These are phyloP conservation scores for Aspergillus unguis DNA, from an alignment of 2,329 filamentous ascomycete genomes.

Conservation along the genomic window DNA sequence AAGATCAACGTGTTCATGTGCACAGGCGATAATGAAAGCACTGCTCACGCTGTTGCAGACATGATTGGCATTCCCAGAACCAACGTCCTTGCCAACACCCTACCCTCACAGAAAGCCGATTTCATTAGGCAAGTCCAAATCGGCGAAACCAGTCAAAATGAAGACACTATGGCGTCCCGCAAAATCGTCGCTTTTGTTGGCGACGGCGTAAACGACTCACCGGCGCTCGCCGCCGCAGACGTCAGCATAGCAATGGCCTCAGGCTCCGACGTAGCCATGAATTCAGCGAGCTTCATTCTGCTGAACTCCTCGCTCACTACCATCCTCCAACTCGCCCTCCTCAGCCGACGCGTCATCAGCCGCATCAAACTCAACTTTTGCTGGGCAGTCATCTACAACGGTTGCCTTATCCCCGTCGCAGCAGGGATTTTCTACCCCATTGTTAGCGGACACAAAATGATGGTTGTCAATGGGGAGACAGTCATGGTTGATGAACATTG, in stretches of 20 bases:
- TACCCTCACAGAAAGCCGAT: constrained; percentile 71
- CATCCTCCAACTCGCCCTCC: constrained; percentile 68
- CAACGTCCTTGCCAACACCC: constrained; percentile 82
- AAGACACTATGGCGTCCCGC: constrained; percentile 26
- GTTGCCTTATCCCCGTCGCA: constrained; percentile 72
- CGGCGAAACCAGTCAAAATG: constrained; percentile 8
- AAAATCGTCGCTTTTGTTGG: constrained; percentile 77
- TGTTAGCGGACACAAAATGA: constrained; percentile 37
- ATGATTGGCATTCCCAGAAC: constrained; percentile 68
- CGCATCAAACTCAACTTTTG: constrained; percentile 80
- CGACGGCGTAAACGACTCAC: constrained; percentile 83
- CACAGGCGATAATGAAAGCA: constrained; percentile 85
- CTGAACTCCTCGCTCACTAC: constrained; percentile 67
- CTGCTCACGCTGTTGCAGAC: constrained; percentile 72
- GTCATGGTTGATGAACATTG: constrained; percentile 39
- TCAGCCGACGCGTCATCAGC: constrained; percentile 69
- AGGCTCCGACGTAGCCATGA: constrained; percentile 78
- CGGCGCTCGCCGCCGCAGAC: constrained; percentile 74
- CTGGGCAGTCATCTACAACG: constrained; percentile 82
- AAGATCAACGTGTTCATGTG: constrained; percentile 85
- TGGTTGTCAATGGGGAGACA: constrained; percentile 29
- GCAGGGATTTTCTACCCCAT: constrained; percentile 73
- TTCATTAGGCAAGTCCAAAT: constrained; percentile 41
- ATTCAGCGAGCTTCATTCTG: constrained; percentile 76
- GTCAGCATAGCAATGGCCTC: constrained; percentile 78